Conservation (phyloP, 2,329 filamentous ascomycete species). For the Simplicillium sp. region DNA sequence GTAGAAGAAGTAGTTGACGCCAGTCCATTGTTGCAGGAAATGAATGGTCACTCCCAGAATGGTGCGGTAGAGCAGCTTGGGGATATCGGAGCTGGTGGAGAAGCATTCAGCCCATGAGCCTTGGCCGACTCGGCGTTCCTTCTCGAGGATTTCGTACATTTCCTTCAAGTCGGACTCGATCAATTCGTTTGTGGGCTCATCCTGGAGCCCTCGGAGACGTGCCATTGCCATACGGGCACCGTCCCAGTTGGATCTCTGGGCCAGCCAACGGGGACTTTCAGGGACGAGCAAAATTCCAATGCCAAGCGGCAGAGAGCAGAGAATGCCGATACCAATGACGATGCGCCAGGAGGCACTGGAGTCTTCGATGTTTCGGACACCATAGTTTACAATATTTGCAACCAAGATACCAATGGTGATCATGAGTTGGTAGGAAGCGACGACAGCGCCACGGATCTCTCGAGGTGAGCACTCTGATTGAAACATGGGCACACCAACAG, state of each 20-base stretch:
- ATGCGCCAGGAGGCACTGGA: slow-evolving; percentile 48
- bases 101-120: slow-evolving; percentile 53
- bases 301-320: slow-evolving; percentile 41
- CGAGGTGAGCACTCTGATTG: slow-evolving; percentile 55
- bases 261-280: slow-evolving; percentile 49
- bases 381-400: slow-evolving; percentile 45
- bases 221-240: slow-evolving; percentile 40
- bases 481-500: slow-evolving; percentile 57
- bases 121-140: slow-evolving; percentile 32
- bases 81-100: slow-evolving; percentile 37
- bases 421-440: slow-evolving; percentile 65
- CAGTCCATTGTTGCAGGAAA: slow-evolving; percentile 60
- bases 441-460: slow-evolving; percentile 53
- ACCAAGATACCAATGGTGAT: slow-evolving; percentile 61
- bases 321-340: slow-evolving; percentile 46
- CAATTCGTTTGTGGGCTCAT: slow-evolving; percentile 31
- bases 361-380: slow-evolving; percentile 31
- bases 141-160: slow-evolving; percentile 37
- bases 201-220: slow-evolving; percentile 39
- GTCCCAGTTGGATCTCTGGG: slow-evolving; percentile 34
- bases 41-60: slow-evolving; percentile 54
- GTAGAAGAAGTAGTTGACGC: slow-evolving; percentile 52
- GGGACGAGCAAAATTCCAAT: slow-evolving; percentile 43
- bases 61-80: slow-evolving; percentile 55
- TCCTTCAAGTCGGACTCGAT: slow-evolving; percentile 44